Percentiles rank a stretch among this genome's conserved stretches.
Conservation (phyloP, 2,329 filamentous ascomycete species). For the Trichoderma citrinoviride region DNA sequence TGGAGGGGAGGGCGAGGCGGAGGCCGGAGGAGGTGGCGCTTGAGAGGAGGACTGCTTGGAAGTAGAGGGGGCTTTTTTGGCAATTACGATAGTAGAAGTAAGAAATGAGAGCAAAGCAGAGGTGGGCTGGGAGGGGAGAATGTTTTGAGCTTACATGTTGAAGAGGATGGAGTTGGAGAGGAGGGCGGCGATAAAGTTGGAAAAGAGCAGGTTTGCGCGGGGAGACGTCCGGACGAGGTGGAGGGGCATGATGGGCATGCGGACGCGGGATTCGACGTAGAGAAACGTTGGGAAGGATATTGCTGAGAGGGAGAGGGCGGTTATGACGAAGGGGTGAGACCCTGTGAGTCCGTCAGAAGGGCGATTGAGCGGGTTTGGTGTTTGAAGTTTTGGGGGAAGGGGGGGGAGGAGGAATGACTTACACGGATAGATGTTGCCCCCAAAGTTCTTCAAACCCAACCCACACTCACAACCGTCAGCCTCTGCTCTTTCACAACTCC, state of each 20-base stretch:
- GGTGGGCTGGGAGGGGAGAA: no score
- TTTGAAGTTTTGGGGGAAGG: neutral
- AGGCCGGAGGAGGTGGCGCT: constrained; percentile 70
- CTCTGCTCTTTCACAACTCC: neutral
- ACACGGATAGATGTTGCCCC: constrained; percentile 62
- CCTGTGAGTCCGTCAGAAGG: constrained; percentile 34
- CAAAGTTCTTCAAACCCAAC: constrained; percentile 50
- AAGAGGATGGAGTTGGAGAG: constrained; percentile 57
- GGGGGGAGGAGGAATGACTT: constrained; percentile 29
- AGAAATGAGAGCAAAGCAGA: no score
- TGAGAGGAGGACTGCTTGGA: constrained; percentile 70
- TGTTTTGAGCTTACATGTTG: constrained; percentile 53
- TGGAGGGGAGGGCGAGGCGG: constrained; percentile 62
- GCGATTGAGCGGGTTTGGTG: no score
- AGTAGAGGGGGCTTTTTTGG: constrained; percentile 69
- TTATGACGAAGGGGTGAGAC: constrained; percentile 58
- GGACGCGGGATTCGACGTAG: constrained; percentile 49
- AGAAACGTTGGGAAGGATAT: constrained; percentile 52
- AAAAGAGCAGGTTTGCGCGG: constrained; percentile 56
- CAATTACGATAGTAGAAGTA: no score
- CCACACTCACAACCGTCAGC: neutral
- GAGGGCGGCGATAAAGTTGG: constrained; percentile 52
- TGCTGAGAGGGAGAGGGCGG: constrained; percentile 48
- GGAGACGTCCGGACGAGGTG: constrained; percentile 49
- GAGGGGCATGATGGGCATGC: constrained; percentile 60